Evolutionary conservation across 176 grass and related monocot genomes (phyloP).

Genomic region (Canna indica): DNA sequence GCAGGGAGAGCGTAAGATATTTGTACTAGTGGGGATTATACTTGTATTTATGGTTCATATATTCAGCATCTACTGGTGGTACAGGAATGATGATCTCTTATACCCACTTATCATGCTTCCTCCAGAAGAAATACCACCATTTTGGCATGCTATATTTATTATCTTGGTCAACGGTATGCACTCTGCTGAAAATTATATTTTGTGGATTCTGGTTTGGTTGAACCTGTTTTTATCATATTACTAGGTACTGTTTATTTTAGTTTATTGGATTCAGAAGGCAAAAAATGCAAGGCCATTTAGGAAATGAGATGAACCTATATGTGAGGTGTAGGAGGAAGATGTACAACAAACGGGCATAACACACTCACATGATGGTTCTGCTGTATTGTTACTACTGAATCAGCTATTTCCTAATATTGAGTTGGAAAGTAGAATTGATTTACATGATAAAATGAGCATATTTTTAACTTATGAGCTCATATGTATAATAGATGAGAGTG

Average conservation of each 20-base stretch:
- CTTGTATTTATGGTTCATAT: conserved; percentile 71
- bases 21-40: conserved; percentile 62
- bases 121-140: conserved; percentile 85
- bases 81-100: conserved; percentile 71
- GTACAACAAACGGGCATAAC: neutral
- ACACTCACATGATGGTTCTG: too few species aligned
- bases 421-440: neutral
- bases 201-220: neutral
- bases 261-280: neutral
- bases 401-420: neutral
- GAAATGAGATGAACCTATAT: neutral
- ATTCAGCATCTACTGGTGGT: conserved; percentile 91
- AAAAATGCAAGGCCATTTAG: neutral
- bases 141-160: conserved; percentile 95
- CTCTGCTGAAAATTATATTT: neutral
- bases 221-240: neutral
- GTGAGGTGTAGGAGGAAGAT: neutral
- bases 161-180: conserved; percentile 88
- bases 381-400: neutral
- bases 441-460: neutral
- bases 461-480: neutral
- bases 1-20: conserved; percentile 78
- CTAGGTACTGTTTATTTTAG: neutral
- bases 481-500: too few species aligned
- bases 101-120: conserved; percentile 85